These are phyloP conservation scores for Saccharomyces hybrid DNA, from an alignment of 1,139 yeast species.

Conservation along the genomic window DNA sequence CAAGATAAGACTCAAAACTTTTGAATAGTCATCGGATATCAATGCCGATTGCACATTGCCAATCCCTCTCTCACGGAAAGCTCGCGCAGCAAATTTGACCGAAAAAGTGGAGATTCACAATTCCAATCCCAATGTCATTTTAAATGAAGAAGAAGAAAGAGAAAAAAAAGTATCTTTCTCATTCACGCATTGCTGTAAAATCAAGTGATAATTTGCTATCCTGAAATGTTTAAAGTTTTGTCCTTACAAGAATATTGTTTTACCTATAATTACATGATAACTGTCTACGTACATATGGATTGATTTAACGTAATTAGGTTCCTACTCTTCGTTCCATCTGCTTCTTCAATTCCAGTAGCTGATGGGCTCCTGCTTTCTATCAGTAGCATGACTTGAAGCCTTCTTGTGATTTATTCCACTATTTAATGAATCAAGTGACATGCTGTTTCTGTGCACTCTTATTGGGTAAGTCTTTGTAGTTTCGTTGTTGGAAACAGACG, in stretches of 20 bases:
- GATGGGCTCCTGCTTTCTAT: slow-evolving; percentile 9
- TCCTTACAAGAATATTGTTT: too few relatives aligned
- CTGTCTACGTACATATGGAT: slow-evolving; percentile 6
- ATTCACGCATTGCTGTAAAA: background rate
- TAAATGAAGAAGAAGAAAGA: background rate
- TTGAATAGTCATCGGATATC: background rate
- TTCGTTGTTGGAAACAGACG: slow-evolving; percentile 2
- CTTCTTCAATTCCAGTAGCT: slow-evolving; percentile 17
- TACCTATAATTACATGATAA: slow-evolving; percentile 2
- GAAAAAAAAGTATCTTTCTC: background rate
- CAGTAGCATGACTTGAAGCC: slow-evolving; percentile 10
- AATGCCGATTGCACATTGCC: background rate
- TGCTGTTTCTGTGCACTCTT: slow-evolving; percentile 31
- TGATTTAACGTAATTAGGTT: slow-evolving; percentile 6
- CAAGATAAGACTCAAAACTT: background rate
- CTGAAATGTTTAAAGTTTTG: background rate
- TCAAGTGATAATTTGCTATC: background rate
- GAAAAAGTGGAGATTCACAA: background rate
- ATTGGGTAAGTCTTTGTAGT: slow-evolving; percentile 22
- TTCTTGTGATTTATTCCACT: slow-evolving; percentile 28
- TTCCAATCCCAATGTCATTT: background rate
- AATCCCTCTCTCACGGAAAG: background rate
- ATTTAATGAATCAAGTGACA: slow-evolving; percentile 33
- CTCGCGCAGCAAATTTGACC: background rate
- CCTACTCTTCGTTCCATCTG: slow-evolving; percentile 20